phyloP scores from a whole-genome alignment of 2,329 filamentous ascomycete species.

The Claviceps sp. region DNA sequence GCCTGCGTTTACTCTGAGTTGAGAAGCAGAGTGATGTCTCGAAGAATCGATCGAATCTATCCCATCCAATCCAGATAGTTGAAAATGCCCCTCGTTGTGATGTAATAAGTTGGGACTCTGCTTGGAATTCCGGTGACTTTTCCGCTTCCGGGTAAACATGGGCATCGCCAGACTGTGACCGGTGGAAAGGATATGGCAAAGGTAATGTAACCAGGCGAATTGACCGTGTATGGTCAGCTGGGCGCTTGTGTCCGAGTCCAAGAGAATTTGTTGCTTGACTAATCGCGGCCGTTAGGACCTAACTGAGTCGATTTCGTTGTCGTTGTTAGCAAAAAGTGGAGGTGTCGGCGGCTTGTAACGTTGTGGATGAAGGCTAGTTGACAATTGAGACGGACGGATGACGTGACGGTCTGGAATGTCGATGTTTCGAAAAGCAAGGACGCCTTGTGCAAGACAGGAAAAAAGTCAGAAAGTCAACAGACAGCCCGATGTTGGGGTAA shows the following conservation, averaged over 20 bases:
- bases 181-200: background rate
- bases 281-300: background rate
- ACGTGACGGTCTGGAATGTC: background rate
- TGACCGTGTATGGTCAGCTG: background rate
- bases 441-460: background rate
- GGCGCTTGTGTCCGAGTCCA: background rate
- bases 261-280: background rate
- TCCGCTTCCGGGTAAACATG: conserved; percentile 25
- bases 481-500: background rate
- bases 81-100: conserved; percentile 4
- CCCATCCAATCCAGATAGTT: conserved; percentile 1
- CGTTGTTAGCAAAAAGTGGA: background rate
- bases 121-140: conserved; percentile 15
- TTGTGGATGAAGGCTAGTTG: background rate
- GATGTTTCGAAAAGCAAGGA: background rate
- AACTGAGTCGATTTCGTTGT: background rate
- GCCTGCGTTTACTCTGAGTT: background rate
- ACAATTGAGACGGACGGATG: background rate
- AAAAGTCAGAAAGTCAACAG: background rate
- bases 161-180: conserved; percentile 9
- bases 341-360: background rate
- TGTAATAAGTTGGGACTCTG: conserved; percentile 8
- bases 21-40: background rate
- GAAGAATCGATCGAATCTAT: conserved; percentile 2
- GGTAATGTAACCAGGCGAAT: background rate